These are phyloP conservation scores for Ceratocystis smalleyi DNA, from an alignment of 2,329 filamentous ascomycete species.

Conservation along the genomic window DNA sequence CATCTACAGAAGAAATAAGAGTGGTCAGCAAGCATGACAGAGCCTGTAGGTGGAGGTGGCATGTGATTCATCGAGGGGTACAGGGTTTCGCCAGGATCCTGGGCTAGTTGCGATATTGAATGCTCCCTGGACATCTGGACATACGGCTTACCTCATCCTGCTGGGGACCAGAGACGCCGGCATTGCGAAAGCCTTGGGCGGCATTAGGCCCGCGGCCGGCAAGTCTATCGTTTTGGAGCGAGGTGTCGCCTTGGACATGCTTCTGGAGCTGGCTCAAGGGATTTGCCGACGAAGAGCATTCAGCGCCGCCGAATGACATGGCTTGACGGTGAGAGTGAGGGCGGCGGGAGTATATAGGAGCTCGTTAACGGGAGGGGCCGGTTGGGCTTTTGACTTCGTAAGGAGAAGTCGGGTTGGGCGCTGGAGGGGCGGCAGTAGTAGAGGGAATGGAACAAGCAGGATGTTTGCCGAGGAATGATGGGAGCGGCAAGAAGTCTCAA, in stretches of 20 bases:
- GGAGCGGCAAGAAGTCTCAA: background rate
- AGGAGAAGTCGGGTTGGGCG: background rate
- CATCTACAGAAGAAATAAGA: slow-evolving; percentile 41
- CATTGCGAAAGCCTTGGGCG: slow-evolving; percentile 63
- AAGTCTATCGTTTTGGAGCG: slow-evolving; percentile 77
- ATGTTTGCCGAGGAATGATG: background rate
- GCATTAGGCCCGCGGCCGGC: slow-evolving; percentile 59
- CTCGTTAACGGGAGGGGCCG: background rate
- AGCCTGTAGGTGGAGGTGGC: background rate
- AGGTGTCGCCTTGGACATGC: slow-evolving; percentile 91
- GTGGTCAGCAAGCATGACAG: slow-evolving; percentile 2
- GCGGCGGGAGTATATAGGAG: background rate
- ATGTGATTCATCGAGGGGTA: background rate
- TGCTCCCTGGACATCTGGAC: slow-evolving; percentile 19
- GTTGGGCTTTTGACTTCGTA: background rate
- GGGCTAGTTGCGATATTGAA: background rate
- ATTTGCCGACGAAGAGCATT: slow-evolving; percentile 93
- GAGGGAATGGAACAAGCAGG: background rate
- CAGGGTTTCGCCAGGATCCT: background rate
- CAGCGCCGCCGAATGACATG: slow-evolving; percentile 94
- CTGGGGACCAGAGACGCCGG: slow-evolving; percentile 43
- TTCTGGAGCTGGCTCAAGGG: slow-evolving; percentile 96
- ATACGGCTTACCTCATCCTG: slow-evolving; percentile 52
- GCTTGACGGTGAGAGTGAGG: slow-evolving; percentile 19
- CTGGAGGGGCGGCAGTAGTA: background rate